Evolutionary conservation across 2,329 filamentous ascomycete species (phyloP).

Genomic region (Stagonosporopsis chrysanthemi): DNA sequence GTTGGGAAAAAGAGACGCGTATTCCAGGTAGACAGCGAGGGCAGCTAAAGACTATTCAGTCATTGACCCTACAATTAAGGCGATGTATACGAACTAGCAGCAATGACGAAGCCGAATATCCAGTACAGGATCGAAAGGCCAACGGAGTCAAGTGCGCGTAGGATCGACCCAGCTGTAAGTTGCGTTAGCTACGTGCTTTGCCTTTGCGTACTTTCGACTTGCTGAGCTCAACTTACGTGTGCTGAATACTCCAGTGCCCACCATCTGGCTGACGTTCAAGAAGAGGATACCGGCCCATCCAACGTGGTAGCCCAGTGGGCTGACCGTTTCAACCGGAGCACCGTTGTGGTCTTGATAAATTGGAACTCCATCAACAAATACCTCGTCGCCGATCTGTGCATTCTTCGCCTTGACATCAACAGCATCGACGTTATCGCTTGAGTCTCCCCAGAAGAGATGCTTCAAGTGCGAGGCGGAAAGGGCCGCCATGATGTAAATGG

Average conservation of each 20-base stretch:
- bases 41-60: conserved; percentile 23
- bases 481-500: conserved; percentile 14
- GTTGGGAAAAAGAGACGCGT: conserved; percentile 38
- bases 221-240: conserved; percentile 30
- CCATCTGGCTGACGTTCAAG: conserved; percentile 44
- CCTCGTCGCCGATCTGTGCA: conserved; percentile 37
- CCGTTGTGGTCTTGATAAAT: conserved; percentile 41
- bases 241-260: conserved; percentile 42
- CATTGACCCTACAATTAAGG: background rate
- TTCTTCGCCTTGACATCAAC: conserved; percentile 34
- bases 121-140: conserved; percentile 38
- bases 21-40: conserved; percentile 40
- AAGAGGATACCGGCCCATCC: conserved; percentile 40
- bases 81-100: conserved; percentile 23
- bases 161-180: conserved; percentile 32
- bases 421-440: conserved; percentile 24
- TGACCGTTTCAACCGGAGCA: conserved; percentile 40
- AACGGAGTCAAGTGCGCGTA: conserved; percentile 36
- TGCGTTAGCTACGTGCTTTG: conserved; percentile 5
- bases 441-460: conserved; percentile 27
- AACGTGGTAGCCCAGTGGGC: conserved; percentile 43
- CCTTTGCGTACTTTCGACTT: background rate
- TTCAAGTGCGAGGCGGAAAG: conserved; percentile 23
- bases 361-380: conserved; percentile 32
- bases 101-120: conserved; percentile 39